Evolutionary conservation across 164 flowering plant species (phyloP), one percentile per base, ranked within the genome.

Genomic region (Kingdonia uniflora): DNA sequence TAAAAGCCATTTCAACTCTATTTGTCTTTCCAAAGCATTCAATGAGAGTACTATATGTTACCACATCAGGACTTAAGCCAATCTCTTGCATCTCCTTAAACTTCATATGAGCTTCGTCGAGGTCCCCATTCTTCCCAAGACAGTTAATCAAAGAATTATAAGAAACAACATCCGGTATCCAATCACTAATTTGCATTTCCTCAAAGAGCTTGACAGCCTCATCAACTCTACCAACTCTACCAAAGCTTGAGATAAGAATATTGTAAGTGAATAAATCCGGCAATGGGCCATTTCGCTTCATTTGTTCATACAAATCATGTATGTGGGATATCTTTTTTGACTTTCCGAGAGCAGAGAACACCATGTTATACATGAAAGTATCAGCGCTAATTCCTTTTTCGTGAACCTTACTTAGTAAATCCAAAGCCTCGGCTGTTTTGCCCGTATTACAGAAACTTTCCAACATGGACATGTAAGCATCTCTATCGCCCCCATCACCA

Each of bases 91-190:
- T 91, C 75, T 88, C 96, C 55, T 68, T 81, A 66, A 87, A 84
- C 63, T 77, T 65, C 74, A 87, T 79, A 76, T 87, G 96, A n/a
- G 98, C 98, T 76, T 83, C 97, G 64, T 85, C 96, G 39, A 91
- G 52, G 71, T 80, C 72, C 17, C 96, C 98, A 61, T 78, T 77
- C 66, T 91, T 91, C 29, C 95, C 98, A 42, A 87, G 80, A 67
- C 87, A 81, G 56, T 87, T 87, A 26, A 91, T 91, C 66, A 91
- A 70, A 26, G 95, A 75, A 58, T 88, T 85, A 68, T 83, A 91
- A 1, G 92, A 78, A 37, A 87, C 54, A 53, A 80, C 66, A 64
- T 91, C 97, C 29, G 97, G 90, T 56, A 60, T 71, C 58, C 80
- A 81, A 53, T 64, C 50, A 42, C 80, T 74, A n/a, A 54, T 69